Conservation (phyloP, 345 rosid species). For the Populus tremula region DNA sequence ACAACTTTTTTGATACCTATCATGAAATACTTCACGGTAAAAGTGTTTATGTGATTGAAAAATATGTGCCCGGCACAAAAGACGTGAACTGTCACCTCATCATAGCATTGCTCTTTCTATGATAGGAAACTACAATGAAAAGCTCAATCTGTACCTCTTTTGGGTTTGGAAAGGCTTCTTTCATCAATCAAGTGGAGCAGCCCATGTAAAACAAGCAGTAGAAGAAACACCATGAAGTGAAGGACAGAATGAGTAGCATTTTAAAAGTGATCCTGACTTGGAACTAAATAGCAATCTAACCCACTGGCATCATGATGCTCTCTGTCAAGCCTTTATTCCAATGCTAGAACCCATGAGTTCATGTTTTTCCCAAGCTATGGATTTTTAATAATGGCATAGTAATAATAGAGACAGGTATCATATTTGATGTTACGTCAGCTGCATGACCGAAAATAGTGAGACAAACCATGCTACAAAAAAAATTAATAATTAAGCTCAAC, state of each 20-base stretch:
- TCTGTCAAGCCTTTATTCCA: background rate
- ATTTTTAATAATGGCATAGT: background rate
- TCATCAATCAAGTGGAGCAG: too few species aligned
- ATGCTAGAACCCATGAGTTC: background rate
- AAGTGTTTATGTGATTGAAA: background rate
- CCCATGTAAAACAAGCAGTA: too few species aligned
- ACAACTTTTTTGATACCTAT: background rate
- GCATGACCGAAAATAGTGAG: background rate
- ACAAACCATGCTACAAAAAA: background rate
- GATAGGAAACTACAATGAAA: background rate
- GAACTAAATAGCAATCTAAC: too few species aligned
- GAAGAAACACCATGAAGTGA: too few species aligned
- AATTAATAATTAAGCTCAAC: background rate
- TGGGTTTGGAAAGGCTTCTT: background rate
- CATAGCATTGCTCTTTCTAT: background rate
- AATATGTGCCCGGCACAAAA: background rate
- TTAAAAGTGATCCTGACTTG: too few species aligned
- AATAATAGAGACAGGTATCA: background rate
- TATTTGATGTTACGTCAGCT: background rate
- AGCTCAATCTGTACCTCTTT: background rate
- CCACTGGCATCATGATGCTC: background rate
- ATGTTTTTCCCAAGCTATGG: background rate
- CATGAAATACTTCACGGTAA: background rate
- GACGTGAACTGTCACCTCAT: background rate
- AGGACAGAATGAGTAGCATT: too few species aligned